A percentile compares a stretch with the other conserved stretches of the same genome.
Conservation (phyloP, 148 eudicot species). For the Rhododendron kiyosumense region DNA sequence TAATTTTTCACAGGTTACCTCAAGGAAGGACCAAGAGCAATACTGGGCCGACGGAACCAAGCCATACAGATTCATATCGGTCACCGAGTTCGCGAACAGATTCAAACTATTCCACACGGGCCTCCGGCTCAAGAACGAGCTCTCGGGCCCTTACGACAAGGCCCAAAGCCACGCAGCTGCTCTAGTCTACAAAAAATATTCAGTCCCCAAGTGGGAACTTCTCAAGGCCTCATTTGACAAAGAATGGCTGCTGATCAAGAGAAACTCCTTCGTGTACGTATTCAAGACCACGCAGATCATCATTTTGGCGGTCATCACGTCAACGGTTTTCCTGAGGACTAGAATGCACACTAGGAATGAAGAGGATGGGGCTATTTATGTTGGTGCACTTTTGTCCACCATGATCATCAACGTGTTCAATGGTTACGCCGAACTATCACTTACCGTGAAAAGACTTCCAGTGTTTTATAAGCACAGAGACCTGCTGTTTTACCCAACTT, state of each 20-base stretch:
- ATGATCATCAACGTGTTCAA: constrained; percentile 69
- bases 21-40: constrained; percentile 73
- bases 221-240: constrained; percentile 68
- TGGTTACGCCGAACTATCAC: constrained; percentile 60
- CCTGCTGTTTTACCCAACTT: constrained; percentile 72
- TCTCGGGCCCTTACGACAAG: constrained; percentile 58
- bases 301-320: constrained; percentile 44
- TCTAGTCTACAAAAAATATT: constrained; percentile 42
- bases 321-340: constrained; percentile 58
- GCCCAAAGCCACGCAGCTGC: constrained; percentile 56
- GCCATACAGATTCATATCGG: constrained; percentile 55
- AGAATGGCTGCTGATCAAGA: constrained; percentile 65
- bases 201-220: constrained; percentile 52
- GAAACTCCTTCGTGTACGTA: constrained; percentile 63
- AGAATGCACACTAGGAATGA: constrained; percentile 50
- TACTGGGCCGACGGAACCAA: constrained; percentile 52
- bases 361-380: constrained; percentile 50
- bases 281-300: constrained; percentile 63
- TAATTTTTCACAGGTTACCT: constrained; percentile 45
- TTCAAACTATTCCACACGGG: constrained; percentile 73
- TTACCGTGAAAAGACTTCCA: constrained; percentile 58
- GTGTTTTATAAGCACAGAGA: constrained; percentile 80
- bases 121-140: constrained; percentile 50
- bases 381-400: constrained; percentile 62
- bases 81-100: constrained; percentile 42